Evolutionary conservation across 2,329 filamentous ascomycete species (phyloP), one percentile per base, ranked within the genome.

Genomic region (Fusarium oxysporum): DNA sequence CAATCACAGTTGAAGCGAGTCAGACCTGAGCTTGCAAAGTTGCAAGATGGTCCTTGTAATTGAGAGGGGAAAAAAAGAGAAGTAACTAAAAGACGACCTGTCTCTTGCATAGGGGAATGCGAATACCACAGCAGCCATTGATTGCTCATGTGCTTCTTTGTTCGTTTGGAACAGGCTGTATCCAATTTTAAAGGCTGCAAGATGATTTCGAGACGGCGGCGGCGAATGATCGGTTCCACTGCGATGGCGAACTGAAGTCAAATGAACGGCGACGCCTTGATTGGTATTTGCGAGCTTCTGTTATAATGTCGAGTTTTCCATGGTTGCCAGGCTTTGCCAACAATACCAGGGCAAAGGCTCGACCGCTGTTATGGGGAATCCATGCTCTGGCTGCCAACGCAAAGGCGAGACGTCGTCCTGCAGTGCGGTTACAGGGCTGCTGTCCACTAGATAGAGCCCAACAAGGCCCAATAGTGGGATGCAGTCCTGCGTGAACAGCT

Each of bases 1-100:
- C 76, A 78, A 78, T 78, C 74, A 77, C 51, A 63, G 63, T 62
- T 40, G 66, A 66, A 71, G 68, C 76, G 76, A 78, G 76, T 78
- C 76, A 78, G 76, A 63, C 69, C 73, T 78, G 71, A 61, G 62
- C 68, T 73, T 67, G 72, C 38, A 64, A 65, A 56, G 54, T 56
- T 47, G 54, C 71, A 65, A 73, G 51, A 71, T 23, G 54, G 38
- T 25, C 38, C 38, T 56, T 45, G 53, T 33, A 55, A 57, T 32
- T 37, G 41, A 44, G 33, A 65, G 25, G 51, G 13, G 51, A 19
- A 32, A 23, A 33, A 33, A 30, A 13, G 51, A n/a, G 66, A 44
- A 48, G 51, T 4, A 60, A 38, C 55, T 30, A 68, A 51, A 68
- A 53, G 63, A 53, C 44, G 53, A 65, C 58, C 55, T 71, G 58